Base-by-base conservation (phyloP, 176 grass and related monocot genomes). In the Musa beccarii region DNA sequence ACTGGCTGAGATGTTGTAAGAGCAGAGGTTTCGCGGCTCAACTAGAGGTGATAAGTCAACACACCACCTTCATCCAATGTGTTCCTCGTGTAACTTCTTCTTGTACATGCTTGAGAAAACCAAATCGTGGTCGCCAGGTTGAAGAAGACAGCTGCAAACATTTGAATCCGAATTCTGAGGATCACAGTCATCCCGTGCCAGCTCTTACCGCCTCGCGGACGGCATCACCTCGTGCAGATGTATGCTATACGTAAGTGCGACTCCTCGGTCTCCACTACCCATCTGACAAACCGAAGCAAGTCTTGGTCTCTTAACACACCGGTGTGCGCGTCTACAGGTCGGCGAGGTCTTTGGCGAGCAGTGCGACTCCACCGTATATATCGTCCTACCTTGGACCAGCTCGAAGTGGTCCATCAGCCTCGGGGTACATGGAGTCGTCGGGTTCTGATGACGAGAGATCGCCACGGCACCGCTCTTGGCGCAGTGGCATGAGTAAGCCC, bases 281-380 rank as follows among this genome's bases (percentile, higher is more conserved):
- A 5, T 6, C 34, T 43, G 34, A 43, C 34, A 5, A 43, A 43
- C 34, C 34, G 34, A 43, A 43, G 34, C 34, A 6, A 43, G 34
- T 43, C 4, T 0, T 43, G 4, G 34, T 43, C 34, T 43, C 34
- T 43, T 5, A 43, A 43, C 34, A 43, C 0, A 5, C 34, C 34
- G 34, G 34, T 43, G 3, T 43, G 34, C 34, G 34, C 34, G 34
- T 43, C 34, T 43, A 0, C 11, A 78, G 76, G 76, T 78, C 76
- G 10, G 62, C 76, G 22, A 78, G 76, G 76, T 68, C 63, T 19
- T 54, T 78, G 51, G 76, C 76, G 8, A 78, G 63, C 10, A 78
- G 76, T 2, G 51, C 23, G 63, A 68, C 63, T 0, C 63, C 50
- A n/a, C 50, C 76, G 1, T 49, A 11, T 23, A 16, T 14, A 43